These are phyloP conservation scores for Yamadazyma siamensis DNA, from an alignment of 1,139 yeast genomes.

Conservation along the genomic window DNA sequence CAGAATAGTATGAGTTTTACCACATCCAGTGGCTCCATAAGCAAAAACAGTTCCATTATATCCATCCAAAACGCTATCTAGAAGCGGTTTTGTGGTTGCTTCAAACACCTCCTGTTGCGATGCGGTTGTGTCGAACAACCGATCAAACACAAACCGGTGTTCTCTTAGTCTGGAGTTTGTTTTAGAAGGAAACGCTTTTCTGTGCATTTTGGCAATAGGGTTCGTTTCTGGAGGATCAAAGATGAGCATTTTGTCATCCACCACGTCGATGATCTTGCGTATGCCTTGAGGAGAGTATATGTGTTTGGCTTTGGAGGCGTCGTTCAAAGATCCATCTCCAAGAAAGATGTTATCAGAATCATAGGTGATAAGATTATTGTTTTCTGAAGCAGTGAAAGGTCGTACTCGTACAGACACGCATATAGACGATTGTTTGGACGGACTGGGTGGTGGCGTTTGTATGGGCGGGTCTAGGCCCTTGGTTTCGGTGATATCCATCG, in stretches of 20 bases:
- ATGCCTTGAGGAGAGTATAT: slow-evolving; percentile 46
- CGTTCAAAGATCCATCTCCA: slow-evolving; percentile 54
- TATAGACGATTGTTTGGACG: slow-evolving; percentile 12
- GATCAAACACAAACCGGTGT: slow-evolving; percentile 80
- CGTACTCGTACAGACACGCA: slow-evolving; percentile 79
- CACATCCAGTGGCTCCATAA: slow-evolving; percentile 83
- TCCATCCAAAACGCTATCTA: slow-evolving; percentile 78
- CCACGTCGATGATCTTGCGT: slow-evolving; percentile 73
- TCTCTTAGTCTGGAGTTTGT: slow-evolving; percentile 58
- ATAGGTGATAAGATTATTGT: slow-evolving; percentile 36
- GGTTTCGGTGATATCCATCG: no score
- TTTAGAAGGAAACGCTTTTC: slow-evolving; percentile 48
- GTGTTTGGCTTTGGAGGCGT: slow-evolving; percentile 7
- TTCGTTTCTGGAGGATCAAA: slow-evolving; percentile 86
- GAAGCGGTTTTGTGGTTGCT: slow-evolving; percentile 65
- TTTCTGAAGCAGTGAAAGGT: slow-evolving; percentile 70
- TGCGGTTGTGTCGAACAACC: slow-evolving; percentile 63
- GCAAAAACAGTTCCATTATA: slow-evolving; percentile 81
- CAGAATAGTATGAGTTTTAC: slow-evolving; percentile 90
- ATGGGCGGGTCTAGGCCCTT: no score
- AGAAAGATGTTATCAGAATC: slow-evolving; percentile 41
- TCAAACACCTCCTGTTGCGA: slow-evolving; percentile 67
- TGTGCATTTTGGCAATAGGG: slow-evolving; percentile 61
- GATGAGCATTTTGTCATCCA: slow-evolving; percentile 83
- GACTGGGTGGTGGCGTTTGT: background rate